phyloP scores from a whole-genome alignment of 306 rosid genomes.

The Dryas drummondii region DNA sequence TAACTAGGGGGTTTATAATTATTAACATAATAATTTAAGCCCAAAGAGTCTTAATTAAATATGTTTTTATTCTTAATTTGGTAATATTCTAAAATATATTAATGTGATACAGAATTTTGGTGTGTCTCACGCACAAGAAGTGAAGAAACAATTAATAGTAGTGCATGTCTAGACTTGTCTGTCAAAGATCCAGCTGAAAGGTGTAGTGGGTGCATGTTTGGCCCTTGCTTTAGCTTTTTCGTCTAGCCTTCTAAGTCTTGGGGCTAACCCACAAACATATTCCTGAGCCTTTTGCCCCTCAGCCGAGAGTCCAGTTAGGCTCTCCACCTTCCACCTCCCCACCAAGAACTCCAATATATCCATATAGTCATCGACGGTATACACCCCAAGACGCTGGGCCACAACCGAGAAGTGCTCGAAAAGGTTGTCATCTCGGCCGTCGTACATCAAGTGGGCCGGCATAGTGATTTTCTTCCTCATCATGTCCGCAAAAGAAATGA shows the following conservation, averaged over 20 bases:
- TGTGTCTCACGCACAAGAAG: too few species aligned
- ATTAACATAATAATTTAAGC: too few species aligned
- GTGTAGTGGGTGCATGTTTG: neutral
- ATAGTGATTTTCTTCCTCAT: too few species aligned
- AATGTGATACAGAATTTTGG: too few species aligned
- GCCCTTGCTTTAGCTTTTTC: neutral
- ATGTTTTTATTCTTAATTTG: too few species aligned
- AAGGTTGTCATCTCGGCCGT: slow-evolving; percentile 13
- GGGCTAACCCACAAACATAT: neutral
- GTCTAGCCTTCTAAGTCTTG: neutral
- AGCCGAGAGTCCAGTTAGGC: neutral
- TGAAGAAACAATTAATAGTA: too few species aligned
- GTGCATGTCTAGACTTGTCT: neutral
- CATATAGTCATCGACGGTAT: slow-evolving; percentile 19
- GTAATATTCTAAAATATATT: too few species aligned
- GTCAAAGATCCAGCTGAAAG: slow-evolving; percentile 3
- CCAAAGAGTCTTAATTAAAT: too few species aligned
- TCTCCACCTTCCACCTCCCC: neutral
- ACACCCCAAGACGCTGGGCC: slow-evolving; percentile 20
- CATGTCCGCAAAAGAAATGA: too few species aligned
- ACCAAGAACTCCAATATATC: slow-evolving; percentile 16
- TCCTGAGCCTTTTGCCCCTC: neutral
- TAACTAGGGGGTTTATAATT: too few species aligned
- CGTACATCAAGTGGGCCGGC: too few species aligned
- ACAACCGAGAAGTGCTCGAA: slow-evolving; percentile 27